phyloP scores from a whole-genome alignment of 176 grass and related monocot genomes.

The Elymus sibiricus region DNA sequence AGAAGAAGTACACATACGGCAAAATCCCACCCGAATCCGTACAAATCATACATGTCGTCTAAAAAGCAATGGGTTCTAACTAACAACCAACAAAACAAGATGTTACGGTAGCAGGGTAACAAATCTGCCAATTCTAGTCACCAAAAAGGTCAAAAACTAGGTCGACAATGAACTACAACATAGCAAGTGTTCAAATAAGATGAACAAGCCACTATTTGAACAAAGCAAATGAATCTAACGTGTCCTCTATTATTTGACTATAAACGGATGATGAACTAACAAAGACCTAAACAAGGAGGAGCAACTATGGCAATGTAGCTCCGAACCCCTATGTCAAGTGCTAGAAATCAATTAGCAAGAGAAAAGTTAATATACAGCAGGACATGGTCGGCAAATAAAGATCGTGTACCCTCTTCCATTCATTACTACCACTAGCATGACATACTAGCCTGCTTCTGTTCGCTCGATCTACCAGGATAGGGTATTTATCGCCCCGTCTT shows the following conservation, averaged over 20 bases:
- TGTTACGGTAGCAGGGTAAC: not conserved
- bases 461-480: conserved; percentile 26
- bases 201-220: not conserved
- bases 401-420: conserved; percentile 1
- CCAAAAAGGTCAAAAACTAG: not conserved
- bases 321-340: conserved; percentile 1
- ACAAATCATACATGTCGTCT: not conserved
- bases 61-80: not conserved
- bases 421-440: not conserved
- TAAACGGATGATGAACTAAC: not conserved
- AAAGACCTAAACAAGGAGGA: not conserved
- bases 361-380: not conserved
- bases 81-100: conserved; percentile 11
- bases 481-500: conserved; percentile 23
- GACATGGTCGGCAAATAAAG: conserved; percentile 23
- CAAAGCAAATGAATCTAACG: not conserved
- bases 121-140: not conserved
- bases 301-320: conserved; percentile 9
- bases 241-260: not conserved
- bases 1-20: not conserved
- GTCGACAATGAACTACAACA: not conserved
- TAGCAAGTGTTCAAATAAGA: not conserved
- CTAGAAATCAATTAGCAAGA: not conserved
- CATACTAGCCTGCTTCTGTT: not conserved
- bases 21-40: not conserved